Base-by-base conservation (phyloP, 169 alveolate species). In the Cryptosporidium canis region DNA sequence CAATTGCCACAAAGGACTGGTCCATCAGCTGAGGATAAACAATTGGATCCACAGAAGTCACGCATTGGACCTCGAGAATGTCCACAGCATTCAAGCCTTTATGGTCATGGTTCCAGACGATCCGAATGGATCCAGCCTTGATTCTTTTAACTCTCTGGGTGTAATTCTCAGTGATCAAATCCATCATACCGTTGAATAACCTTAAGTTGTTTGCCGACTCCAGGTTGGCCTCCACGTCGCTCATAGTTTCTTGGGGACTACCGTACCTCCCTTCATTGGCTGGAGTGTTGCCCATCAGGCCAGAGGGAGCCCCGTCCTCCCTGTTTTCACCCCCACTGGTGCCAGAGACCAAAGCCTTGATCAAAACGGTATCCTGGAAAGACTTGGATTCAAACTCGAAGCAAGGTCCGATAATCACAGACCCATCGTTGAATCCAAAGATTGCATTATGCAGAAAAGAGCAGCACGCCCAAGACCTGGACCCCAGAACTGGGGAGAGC, bases 311-410 rank as follows among this genome's bases (percentile, higher is more conserved):
- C n/a, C n/a, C n/a, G n/a, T n/a, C n/a, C n/a, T n/a, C n/a, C n/a
- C n/a, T n/a, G n/a, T n/a, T n/a, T 0, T 37, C 41, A 21, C 31
- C 31, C 24, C 11, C 39, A 56, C 3, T 31, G n/a, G 56, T 11
- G 14, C 21, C 14, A 3, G 45, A 11, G 16, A 77, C 72, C 33
- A 77, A 41, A 41, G 87, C 71, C 37, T 61, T 77, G 3, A 77
- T 58, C 21, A 77, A 44, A 12, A 77, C n/a, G 3, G 87, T 61
- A 5, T 77, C 87, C n/a, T 61, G 87, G 41, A 77, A 77, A 24
- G 87, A 77, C 33, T 77, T 77, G 7, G 87, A 58, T 27, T 58
- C 87, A 77, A 77, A 77, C 43, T 77, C 87, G 58, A 77, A 77
- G 55, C 87, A 58, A 39, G 87, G 87, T 27, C 77, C 87, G 18